phyloP scores from a whole-genome alignment of 129 eudicot genomes.

The Tagetes erecta region DNA sequence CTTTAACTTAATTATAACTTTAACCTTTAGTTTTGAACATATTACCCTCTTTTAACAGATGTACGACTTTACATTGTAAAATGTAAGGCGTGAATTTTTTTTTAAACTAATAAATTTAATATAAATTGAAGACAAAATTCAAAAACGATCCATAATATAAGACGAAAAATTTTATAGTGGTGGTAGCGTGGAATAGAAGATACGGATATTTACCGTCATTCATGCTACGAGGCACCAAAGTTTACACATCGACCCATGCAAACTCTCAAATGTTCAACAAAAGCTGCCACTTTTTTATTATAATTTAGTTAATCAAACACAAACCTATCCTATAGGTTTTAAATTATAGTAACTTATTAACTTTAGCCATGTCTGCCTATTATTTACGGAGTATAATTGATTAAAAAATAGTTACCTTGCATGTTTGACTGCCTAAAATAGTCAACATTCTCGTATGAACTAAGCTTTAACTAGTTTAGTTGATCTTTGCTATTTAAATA shows the following conservation, averaged over 20 bases:
- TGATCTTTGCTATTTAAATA: neutral
- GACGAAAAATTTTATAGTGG: too few species aligned
- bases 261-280: slow-evolving; percentile 7
- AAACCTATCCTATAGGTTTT: slow-evolving; percentile 20
- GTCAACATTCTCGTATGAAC: slow-evolving; percentile 16
- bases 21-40: too few species aligned
- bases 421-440: slow-evolving; percentile 26
- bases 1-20: too few species aligned
- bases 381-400: neutral
- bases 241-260: slow-evolving; percentile 26
- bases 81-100: too few species aligned
- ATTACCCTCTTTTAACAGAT: too few species aligned
- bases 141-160: too few species aligned
- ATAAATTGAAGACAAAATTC: too few species aligned
- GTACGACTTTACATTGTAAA: too few species aligned
- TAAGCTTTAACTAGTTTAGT: neutral
- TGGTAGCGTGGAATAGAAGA: slow-evolving; percentile 41
- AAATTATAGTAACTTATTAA: neutral
- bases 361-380: slow-evolving; percentile 28
- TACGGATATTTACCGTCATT: slow-evolving; percentile 42
- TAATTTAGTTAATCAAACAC: slow-evolving; percentile 12
- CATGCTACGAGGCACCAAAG: slow-evolving; percentile 32
- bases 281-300: slow-evolving; percentile 23
- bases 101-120: too few species aligned
- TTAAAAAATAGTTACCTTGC: slow-evolving; percentile 5